These are phyloP conservation scores for Sicyos edulis DNA, from an alignment of 306 rosid species.

Conservation along the genomic window DNA sequence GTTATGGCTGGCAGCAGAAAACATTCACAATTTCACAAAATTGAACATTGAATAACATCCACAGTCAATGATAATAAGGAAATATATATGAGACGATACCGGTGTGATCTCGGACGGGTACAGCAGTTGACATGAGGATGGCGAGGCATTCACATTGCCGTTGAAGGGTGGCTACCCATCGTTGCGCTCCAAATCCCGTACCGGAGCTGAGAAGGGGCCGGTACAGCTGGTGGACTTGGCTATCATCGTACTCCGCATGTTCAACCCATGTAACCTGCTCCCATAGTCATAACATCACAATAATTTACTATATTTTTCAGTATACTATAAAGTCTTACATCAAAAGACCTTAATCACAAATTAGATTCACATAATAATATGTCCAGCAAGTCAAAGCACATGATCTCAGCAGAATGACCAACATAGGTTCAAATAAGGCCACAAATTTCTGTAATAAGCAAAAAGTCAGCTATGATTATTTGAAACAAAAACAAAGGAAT, in stretches of 20 bases:
- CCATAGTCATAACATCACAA: not conserved
- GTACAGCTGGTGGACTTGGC: slow-evolving; percentile 71
- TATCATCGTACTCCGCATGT: slow-evolving; percentile 85
- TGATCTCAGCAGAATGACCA: not conserved
- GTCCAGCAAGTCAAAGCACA: not conserved
- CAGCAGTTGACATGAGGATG: slow-evolving; percentile 74
- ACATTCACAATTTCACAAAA: not conserved
- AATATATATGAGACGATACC: slow-evolving; percentile 24
- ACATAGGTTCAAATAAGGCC: not conserved
- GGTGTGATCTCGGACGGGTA: slow-evolving; percentile 57
- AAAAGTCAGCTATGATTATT: slow-evolving; percentile 6
- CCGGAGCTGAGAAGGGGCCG: slow-evolving; percentile 72
- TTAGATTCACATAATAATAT: not conserved
- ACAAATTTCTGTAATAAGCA: not conserved
- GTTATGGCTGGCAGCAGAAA: slow-evolving; percentile 39
- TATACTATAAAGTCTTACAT: not conserved
- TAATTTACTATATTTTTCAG: not conserved
- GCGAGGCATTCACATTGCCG: slow-evolving; percentile 93
- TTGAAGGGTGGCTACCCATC: slow-evolving; percentile 88
- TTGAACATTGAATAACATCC: not conserved
- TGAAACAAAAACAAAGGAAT: not conserved
- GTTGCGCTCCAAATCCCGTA: slow-evolving; percentile 80
- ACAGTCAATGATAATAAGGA: not conserved
- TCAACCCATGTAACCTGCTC: slow-evolving; percentile 96
- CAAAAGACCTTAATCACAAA: not conserved